Evolutionary conservation across 441 rosid species (phyloP).

Genomic region (Populus hybrid): DNA sequence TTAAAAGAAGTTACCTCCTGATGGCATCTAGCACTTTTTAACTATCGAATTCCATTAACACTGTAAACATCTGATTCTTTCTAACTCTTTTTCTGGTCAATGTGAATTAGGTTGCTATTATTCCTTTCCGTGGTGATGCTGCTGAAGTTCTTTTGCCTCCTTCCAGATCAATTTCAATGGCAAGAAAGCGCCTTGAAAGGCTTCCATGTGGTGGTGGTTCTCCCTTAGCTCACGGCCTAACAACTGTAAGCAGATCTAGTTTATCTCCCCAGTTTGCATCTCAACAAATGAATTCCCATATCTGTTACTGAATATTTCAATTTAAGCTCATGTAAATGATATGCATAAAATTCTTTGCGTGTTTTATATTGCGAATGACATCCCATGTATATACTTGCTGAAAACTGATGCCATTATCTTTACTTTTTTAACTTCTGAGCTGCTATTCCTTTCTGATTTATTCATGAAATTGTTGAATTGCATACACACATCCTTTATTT

Average conservation of each 20-base stretch:
- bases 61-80: neutral
- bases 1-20: neutral
- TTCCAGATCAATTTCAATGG: conserved; percentile 98
- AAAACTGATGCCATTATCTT: neutral
- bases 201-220: conserved; percentile 99
- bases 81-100: conserved; percentile 11
- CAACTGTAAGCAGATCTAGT: conserved; percentile 57
- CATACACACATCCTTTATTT: neutral
- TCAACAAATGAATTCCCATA: neutral
- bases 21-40: neutral
- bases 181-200: conserved; percentile 95
- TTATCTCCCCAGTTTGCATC: neutral
- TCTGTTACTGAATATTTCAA: neutral
- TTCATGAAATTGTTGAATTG: neutral
- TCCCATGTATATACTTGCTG: neutral
- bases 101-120: conserved; percentile 75
- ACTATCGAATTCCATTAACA: neutral
- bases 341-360: neutral
- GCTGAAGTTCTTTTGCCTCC: conserved; percentile 97
- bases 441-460: neutral
- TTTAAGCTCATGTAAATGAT: neutral
- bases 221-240: conserved; percentile 97
- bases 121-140: conserved; percentile 96
- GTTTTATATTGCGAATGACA: conserved; percentile 3
- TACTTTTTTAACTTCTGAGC: neutral